These are phyloP conservation scores for Aspergillus funiculosus DNA, from an alignment of 495 filamentous ascomycete genomes.

Conservation along the genomic window DNA sequence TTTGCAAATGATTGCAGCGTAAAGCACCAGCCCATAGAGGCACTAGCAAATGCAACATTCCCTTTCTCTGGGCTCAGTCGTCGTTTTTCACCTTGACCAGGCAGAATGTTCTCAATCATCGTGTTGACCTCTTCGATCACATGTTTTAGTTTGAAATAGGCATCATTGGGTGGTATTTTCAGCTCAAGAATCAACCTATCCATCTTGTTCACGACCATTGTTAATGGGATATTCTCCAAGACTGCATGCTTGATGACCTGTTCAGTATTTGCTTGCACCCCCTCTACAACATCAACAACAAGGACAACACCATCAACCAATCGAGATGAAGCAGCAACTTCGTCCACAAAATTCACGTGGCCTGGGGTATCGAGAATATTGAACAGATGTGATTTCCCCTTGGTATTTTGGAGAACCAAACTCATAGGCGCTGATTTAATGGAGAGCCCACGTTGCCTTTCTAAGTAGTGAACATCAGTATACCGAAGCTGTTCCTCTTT, in stretches of 20 bases:
- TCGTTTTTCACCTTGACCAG: conserved; percentile 71
- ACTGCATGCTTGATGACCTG: conserved; percentile 95
- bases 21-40: conserved; percentile 93
- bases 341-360: conserved; percentile 97
- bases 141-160: conserved; percentile 98
- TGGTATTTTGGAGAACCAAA: conserved; percentile 76
- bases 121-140: conserved; percentile 98
- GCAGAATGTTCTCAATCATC: conserved; percentile 79
- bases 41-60: conserved; percentile 92
- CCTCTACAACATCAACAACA: conserved; percentile 96
- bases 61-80: conserved; percentile 93
- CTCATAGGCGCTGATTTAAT: conserved; percentile 95
- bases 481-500: conserved; percentile 89
- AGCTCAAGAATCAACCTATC: conserved; percentile 91
- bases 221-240: conserved; percentile 81
- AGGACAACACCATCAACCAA: conserved; percentile 88
- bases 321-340: conserved; percentile 81
- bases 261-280: conserved; percentile 92
- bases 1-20: conserved; percentile 88
- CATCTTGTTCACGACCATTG: conserved; percentile 93
- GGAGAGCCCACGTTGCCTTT: conserved; percentile 85
- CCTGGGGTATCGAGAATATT: conserved; percentile 96
- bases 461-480: conserved; percentile 84
- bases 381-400: conserved; percentile 91
- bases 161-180: conserved; percentile 89